These are phyloP conservation scores for Striga hermonthica DNA, from an alignment of 305 asterid species.

Conservation along the genomic window DNA sequence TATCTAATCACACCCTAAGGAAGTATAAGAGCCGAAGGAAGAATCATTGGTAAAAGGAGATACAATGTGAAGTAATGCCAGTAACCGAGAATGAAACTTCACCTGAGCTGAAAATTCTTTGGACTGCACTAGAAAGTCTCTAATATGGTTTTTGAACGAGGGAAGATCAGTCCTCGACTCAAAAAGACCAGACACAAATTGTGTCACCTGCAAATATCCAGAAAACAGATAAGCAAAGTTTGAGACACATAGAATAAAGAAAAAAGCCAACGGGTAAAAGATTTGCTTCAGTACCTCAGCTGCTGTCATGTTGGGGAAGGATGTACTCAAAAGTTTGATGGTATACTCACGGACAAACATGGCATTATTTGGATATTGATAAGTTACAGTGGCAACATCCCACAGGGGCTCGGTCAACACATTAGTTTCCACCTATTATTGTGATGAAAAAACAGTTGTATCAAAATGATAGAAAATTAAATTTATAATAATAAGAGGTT, in stretches of 20 bases:
- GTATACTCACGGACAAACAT: conserved; percentile 80
- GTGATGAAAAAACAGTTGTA: conserved; percentile 8
- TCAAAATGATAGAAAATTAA: neutral
- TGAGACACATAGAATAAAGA: neutral
- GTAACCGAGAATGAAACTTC: conserved; percentile 19
- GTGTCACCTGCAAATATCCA: conserved; percentile 59
- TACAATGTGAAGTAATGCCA: conserved; percentile 7
- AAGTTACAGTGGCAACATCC: conserved; percentile 69
- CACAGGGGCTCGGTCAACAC: conserved; percentile 82
- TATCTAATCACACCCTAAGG: too few relatives aligned
- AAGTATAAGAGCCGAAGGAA: neutral
- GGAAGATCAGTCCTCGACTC: conserved; percentile 69
- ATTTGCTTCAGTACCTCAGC: conserved; percentile 54
- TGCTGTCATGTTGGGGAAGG: conserved; percentile 93
- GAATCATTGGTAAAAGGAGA: conserved; percentile 12
- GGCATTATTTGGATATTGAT: conserved; percentile 68
- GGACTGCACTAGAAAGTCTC: conserved; percentile 93
- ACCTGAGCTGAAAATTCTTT: conserved; percentile 99
- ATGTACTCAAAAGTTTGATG: conserved; percentile 73
- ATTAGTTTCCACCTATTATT: conserved; percentile 67
- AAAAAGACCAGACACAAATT: conserved; percentile 79
- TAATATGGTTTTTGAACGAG: conserved; percentile 73
- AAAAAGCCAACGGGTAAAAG: neutral
- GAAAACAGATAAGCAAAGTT: conserved; percentile 3
- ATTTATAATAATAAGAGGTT: neutral